phyloP scores from a whole-genome alignment of 129 eudicot genomes.

The Ambrosia trifida region DNA sequence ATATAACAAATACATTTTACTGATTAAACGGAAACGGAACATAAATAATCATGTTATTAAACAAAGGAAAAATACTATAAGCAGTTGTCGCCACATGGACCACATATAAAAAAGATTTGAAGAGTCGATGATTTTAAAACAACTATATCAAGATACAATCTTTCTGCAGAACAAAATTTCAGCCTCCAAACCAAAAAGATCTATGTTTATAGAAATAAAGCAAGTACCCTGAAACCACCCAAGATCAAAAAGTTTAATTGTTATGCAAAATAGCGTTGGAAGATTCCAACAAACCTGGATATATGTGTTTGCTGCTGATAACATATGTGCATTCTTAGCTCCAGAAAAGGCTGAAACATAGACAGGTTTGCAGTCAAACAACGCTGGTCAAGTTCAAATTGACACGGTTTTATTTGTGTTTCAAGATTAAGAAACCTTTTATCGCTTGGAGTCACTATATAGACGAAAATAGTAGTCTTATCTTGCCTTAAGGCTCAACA shows the following conservation, averaged over 20 bases:
- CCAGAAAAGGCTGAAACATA: constrained; percentile 80
- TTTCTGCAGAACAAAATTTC: neutral
- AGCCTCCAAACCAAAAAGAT: neutral
- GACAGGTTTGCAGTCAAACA: constrained; percentile 10
- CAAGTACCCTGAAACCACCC: constrained; percentile 13
- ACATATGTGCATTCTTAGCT: constrained; percentile 61
- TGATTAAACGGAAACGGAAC: constrained; percentile 8
- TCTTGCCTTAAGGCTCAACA: neutral
- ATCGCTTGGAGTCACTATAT: constrained; percentile 9
- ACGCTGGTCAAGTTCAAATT: neutral
- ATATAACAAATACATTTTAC: constrained; percentile 24
- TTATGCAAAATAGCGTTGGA: constrained; percentile 15
- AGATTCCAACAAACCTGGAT: constrained; percentile 64
- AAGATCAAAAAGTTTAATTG: constrained; percentile 1
- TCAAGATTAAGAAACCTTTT: constrained; percentile 11
- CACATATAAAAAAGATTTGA: neutral
- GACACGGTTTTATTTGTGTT: constrained; percentile 17
- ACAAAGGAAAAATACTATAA: neutral
- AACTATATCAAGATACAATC: neutral
- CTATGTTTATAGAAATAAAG: neutral
- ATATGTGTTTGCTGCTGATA: constrained; percentile 88
- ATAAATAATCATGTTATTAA: neutral
- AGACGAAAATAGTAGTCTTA: neutral
- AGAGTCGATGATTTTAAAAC: neutral
- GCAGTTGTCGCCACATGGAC: neutral